Percentiles rank a stretch among this genome's conserved stretches.
phyloP scores from a whole-genome alignment of 495 filamentous ascomycete species.

The Penicillium tannophilum region DNA sequence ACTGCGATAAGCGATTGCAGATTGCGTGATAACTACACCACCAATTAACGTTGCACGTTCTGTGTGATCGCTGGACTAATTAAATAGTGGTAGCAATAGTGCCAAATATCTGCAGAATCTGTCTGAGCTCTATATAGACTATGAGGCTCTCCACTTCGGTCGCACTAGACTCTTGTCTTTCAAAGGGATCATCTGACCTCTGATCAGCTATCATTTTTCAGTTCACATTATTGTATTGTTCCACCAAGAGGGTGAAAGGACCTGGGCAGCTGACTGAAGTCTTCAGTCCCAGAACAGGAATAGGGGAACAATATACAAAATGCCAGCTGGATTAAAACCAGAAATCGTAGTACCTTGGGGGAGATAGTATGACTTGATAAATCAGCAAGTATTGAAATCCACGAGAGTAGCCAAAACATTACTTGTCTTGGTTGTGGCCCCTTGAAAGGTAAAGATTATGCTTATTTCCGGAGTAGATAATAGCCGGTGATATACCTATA shows the following conservation, averaged over 20 bases:
- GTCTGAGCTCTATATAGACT: neutral
- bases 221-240: too few relatives aligned
- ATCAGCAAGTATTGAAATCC: neutral
- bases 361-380: neutral
- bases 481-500: neutral
- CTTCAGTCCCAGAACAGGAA: too few relatives aligned
- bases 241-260: too few relatives aligned
- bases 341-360: too few relatives aligned
- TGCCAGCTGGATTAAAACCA: too few relatives aligned
- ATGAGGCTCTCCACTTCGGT: neutral
- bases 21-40: neutral
- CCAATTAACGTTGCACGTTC: neutral
- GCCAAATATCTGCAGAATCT: neutral
- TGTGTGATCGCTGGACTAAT: neutral
- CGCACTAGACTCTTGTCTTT: neutral
- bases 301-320: too few relatives aligned
- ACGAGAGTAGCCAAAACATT: neutral
- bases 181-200: too few relatives aligned
- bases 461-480: neutral
- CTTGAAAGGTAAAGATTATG: neutral
- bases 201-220: too few relatives aligned
- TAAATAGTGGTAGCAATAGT: neutral
- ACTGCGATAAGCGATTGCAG: neutral
- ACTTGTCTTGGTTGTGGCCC: neutral
- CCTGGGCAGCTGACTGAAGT: too few relatives aligned